Base-by-base conservation (phyloP, 1,284 basidiomycete species). In the Apiotrichum gracile region DNA sequence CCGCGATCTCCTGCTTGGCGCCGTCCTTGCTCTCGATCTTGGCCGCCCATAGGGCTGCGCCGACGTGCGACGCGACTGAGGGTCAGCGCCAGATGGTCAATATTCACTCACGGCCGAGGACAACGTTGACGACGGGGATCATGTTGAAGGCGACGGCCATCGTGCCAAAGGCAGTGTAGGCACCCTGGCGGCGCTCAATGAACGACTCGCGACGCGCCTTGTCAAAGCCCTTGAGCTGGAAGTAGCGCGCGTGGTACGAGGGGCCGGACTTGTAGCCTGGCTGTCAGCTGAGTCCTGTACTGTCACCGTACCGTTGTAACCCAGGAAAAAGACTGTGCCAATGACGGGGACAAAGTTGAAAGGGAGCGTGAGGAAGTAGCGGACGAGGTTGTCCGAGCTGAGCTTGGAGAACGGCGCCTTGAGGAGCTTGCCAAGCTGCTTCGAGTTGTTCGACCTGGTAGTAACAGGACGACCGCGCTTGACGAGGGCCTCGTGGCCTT, bases 21-120 rank as follows among this genome's bases (percentile, higher is more conserved):
- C 31, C 40, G 35, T 33, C 24, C 24, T 40, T 43, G 37, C 31
- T 44, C 49, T 73, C 71, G 16, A 59, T 42, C 51, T 85, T 80
- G 14, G 81, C 80, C 0, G 85, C 85, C 84, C 85, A 87, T 50
- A 88, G 71, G 3, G 85, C 85, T 0, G 85, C 85, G 24, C 85
- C 86, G 26, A 85, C 81, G 0, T 81, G 52, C 19, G 64, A 63
- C 2, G 72, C 67, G 55, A 73, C 65, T 72, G 53, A n/a, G 4
- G 25, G 17, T 5, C 22, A 26, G 44, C 48, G 14, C 26, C 16
- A 5, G 3, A 10, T 10, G 6, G 19, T 21, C 8, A 7, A 10
- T 9, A 21, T 16, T 55, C 26, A 35, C 69, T 45, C 42, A 69
- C 69, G 81, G 33, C 70, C 76, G 66, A 83, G 81, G 27, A 82